Percentiles rank a stretch among this genome's conserved stretches.
phyloP scores from a whole-genome alignment of 768 basidiomycete genomes.

The Tylopilus vinaceipallidus region DNA sequence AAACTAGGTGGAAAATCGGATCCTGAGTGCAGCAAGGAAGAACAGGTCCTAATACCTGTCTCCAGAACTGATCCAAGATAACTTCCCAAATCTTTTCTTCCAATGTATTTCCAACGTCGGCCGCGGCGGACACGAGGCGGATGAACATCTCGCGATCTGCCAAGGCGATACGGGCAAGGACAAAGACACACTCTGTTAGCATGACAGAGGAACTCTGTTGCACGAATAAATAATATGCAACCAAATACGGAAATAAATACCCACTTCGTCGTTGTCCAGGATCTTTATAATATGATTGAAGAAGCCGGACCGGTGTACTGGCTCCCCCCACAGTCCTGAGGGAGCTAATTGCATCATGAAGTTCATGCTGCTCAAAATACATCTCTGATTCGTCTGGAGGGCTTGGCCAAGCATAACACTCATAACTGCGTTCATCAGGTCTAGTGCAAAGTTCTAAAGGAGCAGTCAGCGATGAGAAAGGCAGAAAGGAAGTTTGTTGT shows the following conservation, averaged over 20 bases:
- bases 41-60: slow-evolving; percentile 51
- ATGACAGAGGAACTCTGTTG: slow-evolving; percentile 31
- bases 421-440: slow-evolving; percentile 57
- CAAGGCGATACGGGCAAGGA: slow-evolving; percentile 73
- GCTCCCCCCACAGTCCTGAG: slow-evolving; percentile 63
- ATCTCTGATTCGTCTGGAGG: slow-evolving; percentile 54
- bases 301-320: slow-evolving; percentile 71
- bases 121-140: slow-evolving; percentile 65
- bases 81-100: slow-evolving; percentile 61
- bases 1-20: slow-evolving; percentile 49
- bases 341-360: slow-evolving; percentile 65
- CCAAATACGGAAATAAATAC: slow-evolving; percentile 5
- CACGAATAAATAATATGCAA: slow-evolving; percentile 9
- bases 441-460: slow-evolving; percentile 48
- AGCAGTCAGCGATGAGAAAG: slow-evolving; percentile 1
- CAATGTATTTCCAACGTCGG: slow-evolving; percentile 42
- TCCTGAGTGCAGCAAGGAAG: not conserved
- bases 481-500: not conserved
- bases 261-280: slow-evolving; percentile 66
- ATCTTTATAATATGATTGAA: slow-evolving; percentile 61
- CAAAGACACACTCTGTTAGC: slow-evolving; percentile 67
- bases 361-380: slow-evolving; percentile 57
- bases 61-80: slow-evolving; percentile 81
- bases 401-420: slow-evolving; percentile 49
- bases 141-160: slow-evolving; percentile 66